Percentiles rank a stretch among this genome's conserved stretches.
phyloP scores from a whole-genome alignment of 2,329 filamentous ascomycete species.

The Sporothrix curviconia region DNA sequence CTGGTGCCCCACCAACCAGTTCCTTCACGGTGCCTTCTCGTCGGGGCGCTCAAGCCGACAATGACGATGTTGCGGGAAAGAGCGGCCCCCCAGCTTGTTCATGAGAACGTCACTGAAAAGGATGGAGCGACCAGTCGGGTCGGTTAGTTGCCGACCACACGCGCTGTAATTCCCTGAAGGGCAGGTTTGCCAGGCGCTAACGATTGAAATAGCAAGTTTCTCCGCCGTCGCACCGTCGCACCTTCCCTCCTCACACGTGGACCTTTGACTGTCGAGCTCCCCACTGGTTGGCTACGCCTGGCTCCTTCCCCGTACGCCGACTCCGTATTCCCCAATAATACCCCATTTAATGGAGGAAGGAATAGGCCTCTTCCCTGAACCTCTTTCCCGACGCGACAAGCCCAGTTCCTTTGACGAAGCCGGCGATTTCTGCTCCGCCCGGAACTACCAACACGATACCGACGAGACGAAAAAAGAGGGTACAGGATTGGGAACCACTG shows the following conservation, averaged over 20 bases:
- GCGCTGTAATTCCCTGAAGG: too few species aligned
- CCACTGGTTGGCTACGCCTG: background rate
- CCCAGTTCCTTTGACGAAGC: background rate
- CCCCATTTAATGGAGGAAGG: background rate
- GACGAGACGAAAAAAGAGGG: background rate
- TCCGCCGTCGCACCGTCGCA: background rate
- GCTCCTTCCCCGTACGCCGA: conserved; percentile 6
- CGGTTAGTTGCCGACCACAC: background rate
- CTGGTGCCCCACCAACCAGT: too few species aligned
- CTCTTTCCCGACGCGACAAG: background rate
- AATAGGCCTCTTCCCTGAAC: too few species aligned
- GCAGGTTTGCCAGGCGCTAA: too few species aligned
- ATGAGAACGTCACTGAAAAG: background rate
- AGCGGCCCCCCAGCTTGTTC: too few species aligned
- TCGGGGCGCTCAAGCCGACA: background rate
- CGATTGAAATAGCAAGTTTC: background rate
- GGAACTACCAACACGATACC: background rate
- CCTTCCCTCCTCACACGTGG: background rate
- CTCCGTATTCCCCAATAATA: conserved; percentile 9
- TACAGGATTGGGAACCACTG: background rate
- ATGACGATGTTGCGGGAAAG: background rate
- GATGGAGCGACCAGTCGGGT: background rate
- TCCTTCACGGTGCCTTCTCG: too few species aligned
- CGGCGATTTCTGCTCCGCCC: background rate
- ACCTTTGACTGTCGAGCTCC: background rate